Base-by-base conservation (phyloP, 2,329 filamentous ascomycete species). In the Trichophyton simii region DNA sequence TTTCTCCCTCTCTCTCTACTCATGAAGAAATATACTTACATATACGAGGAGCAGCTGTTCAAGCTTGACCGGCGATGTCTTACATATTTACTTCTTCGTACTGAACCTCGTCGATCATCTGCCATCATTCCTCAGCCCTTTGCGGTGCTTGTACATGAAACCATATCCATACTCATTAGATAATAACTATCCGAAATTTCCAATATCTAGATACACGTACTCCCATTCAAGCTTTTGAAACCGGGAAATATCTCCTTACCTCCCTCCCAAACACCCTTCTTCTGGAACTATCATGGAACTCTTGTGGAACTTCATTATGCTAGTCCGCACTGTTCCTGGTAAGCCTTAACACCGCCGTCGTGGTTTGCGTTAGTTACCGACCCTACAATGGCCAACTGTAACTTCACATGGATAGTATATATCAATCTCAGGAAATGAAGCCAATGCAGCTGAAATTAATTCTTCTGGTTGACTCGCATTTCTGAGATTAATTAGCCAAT, bases 381-480 rank as follows among this genome's bases (percentile, higher is more conserved):
- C 13, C 25, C 13, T 50, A 20, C 2, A 36, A 55, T n/a, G 13
- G 9, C 25, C 18, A n/a, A 20, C 13, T 34, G 15, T 15, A 34
- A 36, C 48, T 13, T 18, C 13, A 13, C 28, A n/a, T 36, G 50
- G 15, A 44, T 44, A 18, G 25, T n/a, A 28, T 18, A 34, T 55
- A 15, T 25, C 8, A 36, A 18, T n/a, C 18, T 28, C 8, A 22
- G 50, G 50, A 55, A 20, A 55, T 38, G 15, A 55, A 25, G 13
- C 50, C 28, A 55, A 55, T 55, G 50, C 50, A 55, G 25, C 50
- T 55, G 31, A 55, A 36, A 55, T 55, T 55, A 36, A 28, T 55
- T 20, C 5, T 28, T 11, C 22, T 15, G 22, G 20, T 22, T 28
- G 34, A 28, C 20, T 55, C 50, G 28, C 28, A 3, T 55, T 55